Base-by-base conservation (phyloP, 352 stramenopile species). In the Blastocystis sp. region DNA sequence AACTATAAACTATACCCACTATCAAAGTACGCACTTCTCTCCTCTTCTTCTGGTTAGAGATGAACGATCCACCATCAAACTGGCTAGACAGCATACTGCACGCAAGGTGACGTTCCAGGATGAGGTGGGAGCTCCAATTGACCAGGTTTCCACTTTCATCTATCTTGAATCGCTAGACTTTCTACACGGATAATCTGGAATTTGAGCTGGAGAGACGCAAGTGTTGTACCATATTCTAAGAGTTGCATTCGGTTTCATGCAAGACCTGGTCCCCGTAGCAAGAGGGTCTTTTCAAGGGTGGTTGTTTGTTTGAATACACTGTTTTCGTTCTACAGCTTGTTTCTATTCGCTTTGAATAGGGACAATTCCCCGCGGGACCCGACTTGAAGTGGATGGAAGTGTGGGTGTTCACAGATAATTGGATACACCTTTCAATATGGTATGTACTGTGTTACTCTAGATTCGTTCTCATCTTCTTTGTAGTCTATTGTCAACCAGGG, bases 401-500 rank as follows among this genome's bases (percentile, higher is more conserved):
- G 14, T 40, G 38, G 34, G 16, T 69, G 18, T 29, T 32, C n/a
- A 0, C 21, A 24, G 57, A 46, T 44, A 16, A 44, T 46, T 69
- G 14, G 34, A 81, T 44, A 63, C 69, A 81, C 69, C 69, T 81
- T 81, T 81, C 69, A 81, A 49, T 36, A 81, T 81, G 69, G 69
- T 81, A 81, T 27, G 24, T 63, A 16, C 11, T 14, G 11, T 63
- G 8, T 14, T 42, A 32, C 3, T 63, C 3, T 14, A 14, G n/a
- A 24, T 29, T 63, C 48, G 8, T 14, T 81, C 1, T 46, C 42
- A 24, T 64, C 40, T 21, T 63, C 38, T 64, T 36, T 46, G 0
- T 81, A 81, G 69, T 42, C 44, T 63, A 40, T 85, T 85, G 75
- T 85, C 42, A 85, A 85, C 63, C 63, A 72, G 57, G 75, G 67